Evolutionary conservation across 1,284 basidiomycete species (phyloP).

Genomic region (Vanrija sp.): DNA sequence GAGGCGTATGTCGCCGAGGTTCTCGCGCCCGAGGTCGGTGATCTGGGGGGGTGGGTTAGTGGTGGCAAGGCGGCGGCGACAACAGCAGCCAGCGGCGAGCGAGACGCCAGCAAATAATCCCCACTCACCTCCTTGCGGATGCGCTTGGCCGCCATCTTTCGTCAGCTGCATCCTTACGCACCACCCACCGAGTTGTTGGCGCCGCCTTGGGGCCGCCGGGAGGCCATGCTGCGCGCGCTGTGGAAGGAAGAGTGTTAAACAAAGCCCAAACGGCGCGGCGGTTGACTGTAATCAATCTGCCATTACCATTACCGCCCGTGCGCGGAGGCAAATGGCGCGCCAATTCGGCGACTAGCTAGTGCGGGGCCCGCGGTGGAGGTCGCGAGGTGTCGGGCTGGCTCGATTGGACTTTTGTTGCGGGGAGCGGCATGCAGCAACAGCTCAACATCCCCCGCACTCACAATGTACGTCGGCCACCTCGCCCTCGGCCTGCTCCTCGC

Average conservation of each 20-base stretch:
- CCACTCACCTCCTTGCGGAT: conserved; percentile 70
- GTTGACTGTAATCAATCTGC: too few relatives aligned
- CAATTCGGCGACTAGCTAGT: too few relatives aligned
- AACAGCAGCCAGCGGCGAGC: not conserved
- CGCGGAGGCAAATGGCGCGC: too few relatives aligned
- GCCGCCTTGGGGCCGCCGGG: conserved; percentile 1
- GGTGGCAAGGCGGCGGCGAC: not conserved
- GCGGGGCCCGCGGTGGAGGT: too few relatives aligned
- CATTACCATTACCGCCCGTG: too few relatives aligned
- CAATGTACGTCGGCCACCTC: conserved; percentile 6
- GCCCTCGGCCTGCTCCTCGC: not conserved
- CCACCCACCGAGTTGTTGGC: conserved; percentile 1
- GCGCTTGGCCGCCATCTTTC: conserved; percentile 74
- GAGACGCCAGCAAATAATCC: not conserved
- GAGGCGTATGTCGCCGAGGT: conserved; percentile 70
- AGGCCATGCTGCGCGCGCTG: conserved; percentile 1
- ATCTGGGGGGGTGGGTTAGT: conserved; percentile 49
- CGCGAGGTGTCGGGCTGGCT: too few relatives aligned
- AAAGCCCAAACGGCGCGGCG: too few relatives aligned
- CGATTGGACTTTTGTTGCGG: too few relatives aligned
- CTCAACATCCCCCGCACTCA: too few relatives aligned
- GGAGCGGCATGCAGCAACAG: too few relatives aligned
- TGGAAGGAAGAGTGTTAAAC: too few relatives aligned
- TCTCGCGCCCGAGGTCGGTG: conserved; percentile 74
- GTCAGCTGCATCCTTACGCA: too few relatives aligned